Percentiles rank a stretch among this genome's conserved stretches.
Evolutionary conservation across 495 filamentous ascomycete species (phyloP).

Genomic region (Aspergillus asperescens): DNA sequence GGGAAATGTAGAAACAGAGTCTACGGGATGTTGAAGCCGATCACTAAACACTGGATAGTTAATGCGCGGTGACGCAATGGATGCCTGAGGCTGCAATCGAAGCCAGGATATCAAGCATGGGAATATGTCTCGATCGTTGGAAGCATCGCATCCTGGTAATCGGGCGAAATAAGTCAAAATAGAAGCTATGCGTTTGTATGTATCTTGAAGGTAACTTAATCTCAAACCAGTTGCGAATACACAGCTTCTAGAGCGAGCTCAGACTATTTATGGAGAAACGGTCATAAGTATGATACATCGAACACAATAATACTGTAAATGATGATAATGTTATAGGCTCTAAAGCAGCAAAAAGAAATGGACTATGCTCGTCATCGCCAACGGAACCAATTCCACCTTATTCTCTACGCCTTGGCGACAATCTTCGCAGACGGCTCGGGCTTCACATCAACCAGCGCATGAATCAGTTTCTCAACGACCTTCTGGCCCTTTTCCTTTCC

Average conservation of each 20-base stretch:
- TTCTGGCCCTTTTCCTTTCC: conserved; percentile 72
- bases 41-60: not conserved
- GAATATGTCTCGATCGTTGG: not conserved
- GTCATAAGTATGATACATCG: not conserved
- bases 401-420: conserved; percentile 33
- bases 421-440: conserved; percentile 60
- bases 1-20: not conserved
- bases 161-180: too few species aligned
- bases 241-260: not conserved
- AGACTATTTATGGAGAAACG: not conserved
- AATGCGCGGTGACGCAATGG: conserved; percentile 4
- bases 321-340: conserved; percentile 15
- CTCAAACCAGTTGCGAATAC: not conserved
- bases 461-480: conserved; percentile 74
- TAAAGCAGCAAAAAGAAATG: conserved; percentile 17
- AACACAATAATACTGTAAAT: conserved; percentile 4
- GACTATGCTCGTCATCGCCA: conserved; percentile 10
- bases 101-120: not conserved
- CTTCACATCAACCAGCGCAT: conserved; percentile 72
- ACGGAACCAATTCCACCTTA: conserved; percentile 16
- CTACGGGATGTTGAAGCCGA: not conserved
- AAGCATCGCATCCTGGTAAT: not conserved
- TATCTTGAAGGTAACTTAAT: too few species aligned
- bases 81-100: not conserved
- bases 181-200: too few species aligned